Evolutionary conservation across 352 stramenopile genomes (phyloP).

Genomic region (Phytophthora colocasiae): DNA sequence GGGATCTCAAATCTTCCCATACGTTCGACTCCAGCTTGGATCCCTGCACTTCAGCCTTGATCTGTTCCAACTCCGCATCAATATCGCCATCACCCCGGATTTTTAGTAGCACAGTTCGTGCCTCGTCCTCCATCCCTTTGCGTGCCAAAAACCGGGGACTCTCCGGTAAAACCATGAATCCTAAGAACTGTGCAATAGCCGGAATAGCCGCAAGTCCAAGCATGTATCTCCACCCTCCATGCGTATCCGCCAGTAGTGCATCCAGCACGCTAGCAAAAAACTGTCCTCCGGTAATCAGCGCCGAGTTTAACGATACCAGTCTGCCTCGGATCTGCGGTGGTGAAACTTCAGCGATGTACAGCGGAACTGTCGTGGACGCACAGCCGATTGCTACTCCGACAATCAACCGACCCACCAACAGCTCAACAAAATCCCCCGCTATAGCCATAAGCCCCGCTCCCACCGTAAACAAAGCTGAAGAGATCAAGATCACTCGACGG

Average conservation of each 20-base stretch:
- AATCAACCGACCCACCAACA: slow-evolving; percentile 65
- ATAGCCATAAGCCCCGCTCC: slow-evolving; percentile 68
- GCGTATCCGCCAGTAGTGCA: slow-evolving; percentile 55
- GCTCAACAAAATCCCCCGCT: slow-evolving; percentile 51
- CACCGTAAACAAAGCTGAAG: slow-evolving; percentile 68
- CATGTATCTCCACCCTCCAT: slow-evolving; percentile 83
- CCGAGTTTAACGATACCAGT: slow-evolving; percentile 83
- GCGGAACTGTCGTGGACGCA: slow-evolving; percentile 78
- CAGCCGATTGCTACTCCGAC: slow-evolving; percentile 74
- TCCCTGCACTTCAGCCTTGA: slow-evolving; percentile 57
- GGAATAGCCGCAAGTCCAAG: slow-evolving; percentile 76
- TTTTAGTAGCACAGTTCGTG: slow-evolving; percentile 49
- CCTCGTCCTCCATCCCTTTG: slow-evolving; percentile 49
- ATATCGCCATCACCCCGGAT: slow-evolving; percentile 67
- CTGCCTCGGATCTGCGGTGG: slow-evolving; percentile 65
- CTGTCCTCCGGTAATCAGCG: slow-evolving; percentile 75
- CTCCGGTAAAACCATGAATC: slow-evolving; percentile 73
- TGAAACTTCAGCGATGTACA: slow-evolving; percentile 84
- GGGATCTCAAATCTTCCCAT: slow-evolving; percentile 42
- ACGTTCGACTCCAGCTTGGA: slow-evolving; percentile 35
- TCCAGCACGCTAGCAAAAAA: slow-evolving; percentile 82
- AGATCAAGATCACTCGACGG: slow-evolving; percentile 67
- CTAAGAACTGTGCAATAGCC: slow-evolving; percentile 68
- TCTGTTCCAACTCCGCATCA: slow-evolving; percentile 60
- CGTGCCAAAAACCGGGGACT: slow-evolving; percentile 68